Evolutionary conservation across 2,329 filamentous ascomycete genomes (phyloP).

Genomic region (Phyllosticta citribraziliensis): DNA sequence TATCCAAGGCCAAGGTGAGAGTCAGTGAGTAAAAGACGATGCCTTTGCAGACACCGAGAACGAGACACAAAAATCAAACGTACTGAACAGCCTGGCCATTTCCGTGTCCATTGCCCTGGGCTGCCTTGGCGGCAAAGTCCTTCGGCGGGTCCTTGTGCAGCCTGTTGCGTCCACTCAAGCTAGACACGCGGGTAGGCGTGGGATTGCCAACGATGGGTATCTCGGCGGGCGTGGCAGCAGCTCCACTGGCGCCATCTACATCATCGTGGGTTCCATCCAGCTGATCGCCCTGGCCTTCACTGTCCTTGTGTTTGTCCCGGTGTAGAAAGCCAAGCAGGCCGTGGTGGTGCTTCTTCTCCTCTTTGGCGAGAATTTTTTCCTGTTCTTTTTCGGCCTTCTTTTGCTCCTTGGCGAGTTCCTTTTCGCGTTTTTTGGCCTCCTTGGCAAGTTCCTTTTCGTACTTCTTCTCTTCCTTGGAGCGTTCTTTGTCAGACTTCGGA

Average conservation of each 20-base stretch:
- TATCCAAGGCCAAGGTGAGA: not conserved
- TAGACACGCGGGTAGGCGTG: constrained; percentile 17
- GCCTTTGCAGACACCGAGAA: not conserved
- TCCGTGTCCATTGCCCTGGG: not conserved
- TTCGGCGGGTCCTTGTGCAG: constrained; percentile 34
- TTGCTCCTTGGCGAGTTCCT: constrained; percentile 12
- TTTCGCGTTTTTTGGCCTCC: constrained; percentile 10
- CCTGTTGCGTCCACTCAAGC: constrained; percentile 22
- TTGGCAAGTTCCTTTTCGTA: constrained; percentile 14
- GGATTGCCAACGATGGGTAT: constrained; percentile 18
- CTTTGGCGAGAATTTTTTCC: constrained; percentile 8
- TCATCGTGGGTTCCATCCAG: constrained; percentile 11
- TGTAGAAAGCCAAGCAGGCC: constrained; percentile 31
- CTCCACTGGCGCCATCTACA: not conserved
- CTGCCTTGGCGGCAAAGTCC: constrained; percentile 20
- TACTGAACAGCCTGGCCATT: constrained; percentile 6
- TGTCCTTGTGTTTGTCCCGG: constrained; percentile 29
- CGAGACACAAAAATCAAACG: constrained; percentile 9
- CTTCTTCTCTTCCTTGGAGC: constrained; percentile 15
- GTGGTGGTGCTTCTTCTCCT: constrained; percentile 27
- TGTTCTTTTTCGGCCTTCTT: constrained; percentile 13
- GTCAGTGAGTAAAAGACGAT: not conserved
- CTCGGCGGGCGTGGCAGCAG: not conserved
- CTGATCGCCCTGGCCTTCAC: constrained; percentile 13
- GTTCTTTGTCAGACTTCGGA: constrained; percentile 15